Evolutionary conservation across 2,329 filamentous ascomycete species (phyloP).

Genomic region (Periconia sp.): DNA sequence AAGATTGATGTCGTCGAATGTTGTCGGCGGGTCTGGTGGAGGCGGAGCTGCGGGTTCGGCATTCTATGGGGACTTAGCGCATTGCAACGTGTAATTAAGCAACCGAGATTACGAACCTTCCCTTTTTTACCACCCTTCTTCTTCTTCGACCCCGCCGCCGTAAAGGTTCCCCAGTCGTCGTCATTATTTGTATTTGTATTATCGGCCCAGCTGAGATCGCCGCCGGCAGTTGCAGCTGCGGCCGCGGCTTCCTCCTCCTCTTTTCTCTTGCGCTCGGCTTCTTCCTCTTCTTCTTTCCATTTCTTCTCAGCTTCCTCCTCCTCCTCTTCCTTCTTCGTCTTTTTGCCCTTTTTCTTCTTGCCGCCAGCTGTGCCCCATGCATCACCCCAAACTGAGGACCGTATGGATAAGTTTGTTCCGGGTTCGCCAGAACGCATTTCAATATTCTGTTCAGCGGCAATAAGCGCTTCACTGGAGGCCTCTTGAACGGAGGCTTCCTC

Average conservation of each 20-base stretch:
- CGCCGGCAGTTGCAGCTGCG: constrained; percentile 21
- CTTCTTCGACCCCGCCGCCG: constrained; percentile 20
- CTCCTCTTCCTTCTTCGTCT: constrained; percentile 40
- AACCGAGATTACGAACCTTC: constrained; percentile 40
- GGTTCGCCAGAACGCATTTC: constrained; percentile 37
- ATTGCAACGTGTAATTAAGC: constrained; percentile 30
- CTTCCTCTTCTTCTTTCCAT: constrained; percentile 34
- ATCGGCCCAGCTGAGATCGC: constrained; percentile 34
- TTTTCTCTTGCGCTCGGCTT: constrained; percentile 25
- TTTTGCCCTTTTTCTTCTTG: constrained; percentile 47
- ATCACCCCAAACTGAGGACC: constrained; percentile 12
- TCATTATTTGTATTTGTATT: constrained; percentile 39
- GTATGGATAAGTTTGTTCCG: background rate
- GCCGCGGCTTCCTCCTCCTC: constrained; percentile 31
- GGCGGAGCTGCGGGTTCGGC: constrained; percentile 27
- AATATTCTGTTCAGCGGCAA: constrained; percentile 40
- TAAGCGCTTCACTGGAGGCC: background rate
- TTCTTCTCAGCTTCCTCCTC: constrained; percentile 43
- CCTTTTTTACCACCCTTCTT: constrained; percentile 46
- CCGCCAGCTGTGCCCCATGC: constrained; percentile 26
- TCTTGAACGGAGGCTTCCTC: background rate
- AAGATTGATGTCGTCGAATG: constrained; percentile 51
- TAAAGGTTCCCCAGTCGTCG: constrained; percentile 35
- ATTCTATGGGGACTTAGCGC: constrained; percentile 34
- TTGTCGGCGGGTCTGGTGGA: constrained; percentile 41